These are phyloP conservation scores for Cladosporium sp. DNA, from an alignment of 2,329 filamentous ascomycete genomes.

Conservation along the genomic window DNA sequence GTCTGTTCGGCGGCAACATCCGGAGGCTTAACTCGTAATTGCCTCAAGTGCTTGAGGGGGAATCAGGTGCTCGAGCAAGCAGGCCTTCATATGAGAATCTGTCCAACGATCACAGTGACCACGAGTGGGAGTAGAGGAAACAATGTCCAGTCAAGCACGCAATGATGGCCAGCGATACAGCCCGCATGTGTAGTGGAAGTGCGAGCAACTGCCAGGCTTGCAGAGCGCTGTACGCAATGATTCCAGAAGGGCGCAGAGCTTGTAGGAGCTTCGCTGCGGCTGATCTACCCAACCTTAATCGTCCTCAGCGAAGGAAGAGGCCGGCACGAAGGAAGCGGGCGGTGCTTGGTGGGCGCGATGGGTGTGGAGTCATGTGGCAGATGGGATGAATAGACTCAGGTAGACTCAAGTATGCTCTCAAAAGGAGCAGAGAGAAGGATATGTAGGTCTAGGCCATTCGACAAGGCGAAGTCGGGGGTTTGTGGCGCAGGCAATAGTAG, in stretches of 20 bases:
- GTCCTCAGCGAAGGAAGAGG: neutral
- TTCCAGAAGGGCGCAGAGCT: neutral
- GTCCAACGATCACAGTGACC: neutral
- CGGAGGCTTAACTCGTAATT: neutral
- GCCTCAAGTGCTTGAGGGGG: neutral
- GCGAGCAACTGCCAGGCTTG: neutral
- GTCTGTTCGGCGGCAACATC: neutral
- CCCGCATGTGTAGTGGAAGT: neutral
- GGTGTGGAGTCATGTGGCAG: neutral
- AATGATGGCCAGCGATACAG: neutral
- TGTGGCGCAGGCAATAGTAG: neutral
- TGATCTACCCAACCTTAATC: conserved; percentile 6
- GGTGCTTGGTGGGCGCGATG: neutral
- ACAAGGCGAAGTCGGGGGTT: neutral
- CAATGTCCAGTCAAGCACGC: neutral
- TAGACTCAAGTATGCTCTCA: neutral
- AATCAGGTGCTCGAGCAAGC: neutral
- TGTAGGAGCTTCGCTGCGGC: neutral
- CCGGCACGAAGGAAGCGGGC: conserved; percentile 2
- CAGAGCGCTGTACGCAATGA: neutral
- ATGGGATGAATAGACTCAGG: neutral
- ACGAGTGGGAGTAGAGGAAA: neutral
- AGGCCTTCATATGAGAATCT: neutral
- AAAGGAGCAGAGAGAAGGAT: neutral
- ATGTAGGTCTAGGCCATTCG: neutral